These are phyloP conservation scores for Pyrenula massariospora DNA, from an alignment of 495 filamentous ascomycete genomes.

Conservation along the genomic window DNA sequence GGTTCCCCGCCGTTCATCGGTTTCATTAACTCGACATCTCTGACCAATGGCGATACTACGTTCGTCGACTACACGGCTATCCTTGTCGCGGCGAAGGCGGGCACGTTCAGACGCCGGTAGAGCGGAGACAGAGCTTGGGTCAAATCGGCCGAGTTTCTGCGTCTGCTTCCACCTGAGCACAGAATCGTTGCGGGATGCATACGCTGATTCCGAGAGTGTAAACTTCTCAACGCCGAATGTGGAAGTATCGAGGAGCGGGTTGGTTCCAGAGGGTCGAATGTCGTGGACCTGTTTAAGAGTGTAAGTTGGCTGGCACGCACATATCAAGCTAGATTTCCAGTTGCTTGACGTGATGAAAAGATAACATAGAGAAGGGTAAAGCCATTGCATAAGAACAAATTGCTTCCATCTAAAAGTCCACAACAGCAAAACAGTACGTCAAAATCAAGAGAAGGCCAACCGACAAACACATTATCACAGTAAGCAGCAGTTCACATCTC, in stretches of 20 bases:
- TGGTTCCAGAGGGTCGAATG: constrained; percentile 56
- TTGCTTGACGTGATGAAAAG: too few relatives aligned
- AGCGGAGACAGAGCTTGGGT: constrained; percentile 40
- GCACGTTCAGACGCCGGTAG: background rate
- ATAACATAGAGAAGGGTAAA: too few relatives aligned
- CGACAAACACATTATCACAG: background rate
- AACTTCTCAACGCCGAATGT: constrained; percentile 71
- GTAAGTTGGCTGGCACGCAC: too few relatives aligned
- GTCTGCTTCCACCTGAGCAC: constrained; percentile 90
- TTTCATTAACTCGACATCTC: background rate
- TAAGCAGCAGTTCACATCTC: too few relatives aligned
- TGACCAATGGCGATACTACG: background rate
- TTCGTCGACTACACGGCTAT: background rate
- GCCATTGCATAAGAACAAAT: too few relatives aligned
- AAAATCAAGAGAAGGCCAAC: constrained; percentile 4
- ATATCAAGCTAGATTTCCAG: too few relatives aligned
- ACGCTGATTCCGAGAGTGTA: constrained; percentile 65
- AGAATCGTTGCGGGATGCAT: constrained; percentile 71
- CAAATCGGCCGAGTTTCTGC: constrained; percentile 87
- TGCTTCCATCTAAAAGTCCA: too few relatives aligned
- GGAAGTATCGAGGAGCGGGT: constrained; percentile 65
- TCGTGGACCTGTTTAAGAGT: constrained; percentile 54
- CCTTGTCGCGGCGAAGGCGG: background rate
- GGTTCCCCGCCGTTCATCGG: background rate
- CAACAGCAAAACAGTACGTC: too few relatives aligned